Percentiles rank a stretch among this genome's conserved stretches.
phyloP scores from a whole-genome alignment of 169 alveolate genomes.

The Ichthyophthirius multifiliis region DNA sequence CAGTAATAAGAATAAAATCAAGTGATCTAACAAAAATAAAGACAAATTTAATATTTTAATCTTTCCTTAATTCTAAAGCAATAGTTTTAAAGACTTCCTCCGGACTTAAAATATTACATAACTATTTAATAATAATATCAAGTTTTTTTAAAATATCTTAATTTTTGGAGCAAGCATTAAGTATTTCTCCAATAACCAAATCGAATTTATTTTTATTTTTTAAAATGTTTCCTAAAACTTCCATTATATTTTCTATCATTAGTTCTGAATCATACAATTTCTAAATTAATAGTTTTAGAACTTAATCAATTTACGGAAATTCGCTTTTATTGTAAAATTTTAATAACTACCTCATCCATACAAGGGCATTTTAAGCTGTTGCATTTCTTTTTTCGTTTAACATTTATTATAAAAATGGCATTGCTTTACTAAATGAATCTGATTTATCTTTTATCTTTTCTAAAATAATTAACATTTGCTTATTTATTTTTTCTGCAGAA shows the following conservation, averaged over 20 bases:
- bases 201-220: conserved; percentile 28
- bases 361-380: conserved; percentile 31
- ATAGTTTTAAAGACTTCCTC: conserved; percentile 23
- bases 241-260: conserved; percentile 30
- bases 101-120: conserved; percentile 26
- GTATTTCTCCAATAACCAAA: conserved; percentile 21
- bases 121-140: conserved; percentile 19
- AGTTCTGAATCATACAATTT: conserved; percentile 29
- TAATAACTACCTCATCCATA: conserved; percentile 37
- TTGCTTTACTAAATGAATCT: conserved; percentile 13
- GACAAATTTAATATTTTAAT: conserved; percentile 6
- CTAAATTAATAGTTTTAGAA: conserved; percentile 20
- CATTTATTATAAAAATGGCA: conserved; percentile 30
- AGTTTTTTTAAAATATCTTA: conserved; percentile 17
- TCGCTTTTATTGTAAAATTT: conserved; percentile 11
- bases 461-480: conserved; percentile 14
- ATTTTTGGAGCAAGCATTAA: conserved; percentile 14
- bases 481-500: conserved; percentile 30
- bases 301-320: conserved; percentile 19
- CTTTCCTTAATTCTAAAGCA: conserved; percentile 21
- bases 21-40: neutral
- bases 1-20: neutral
- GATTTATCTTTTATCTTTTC: conserved; percentile 26
- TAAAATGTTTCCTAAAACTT: conserved; percentile 23
- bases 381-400: conserved; percentile 21